These are phyloP conservation scores for Anisodus tanguticus DNA, from an alignment of 257 asterid genomes.

Conservation along the genomic window DNA sequence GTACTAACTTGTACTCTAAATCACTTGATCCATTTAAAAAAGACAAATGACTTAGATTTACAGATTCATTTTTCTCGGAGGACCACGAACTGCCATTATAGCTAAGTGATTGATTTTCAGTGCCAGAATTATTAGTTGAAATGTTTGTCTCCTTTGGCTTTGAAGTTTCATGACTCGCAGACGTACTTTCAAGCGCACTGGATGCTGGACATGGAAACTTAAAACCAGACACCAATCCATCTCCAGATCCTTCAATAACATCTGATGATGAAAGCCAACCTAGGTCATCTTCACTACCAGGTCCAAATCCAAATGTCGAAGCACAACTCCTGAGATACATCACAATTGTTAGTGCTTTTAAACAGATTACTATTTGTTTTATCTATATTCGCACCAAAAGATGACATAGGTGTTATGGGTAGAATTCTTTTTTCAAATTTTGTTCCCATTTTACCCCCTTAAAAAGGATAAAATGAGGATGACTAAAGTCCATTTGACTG, in stretches of 20 bases:
- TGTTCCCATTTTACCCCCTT: background rate
- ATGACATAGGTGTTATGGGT: background rate
- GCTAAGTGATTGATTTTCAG: conserved; percentile 41
- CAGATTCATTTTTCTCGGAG: conserved; percentile 49
- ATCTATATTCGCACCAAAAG: background rate
- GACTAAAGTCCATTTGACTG: conserved; percentile 27
- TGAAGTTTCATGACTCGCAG: conserved; percentile 43
- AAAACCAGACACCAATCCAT: conserved; percentile 50
- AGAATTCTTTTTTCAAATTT: background rate
- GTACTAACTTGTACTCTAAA: conserved; percentile 45
- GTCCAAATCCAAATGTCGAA: conserved; percentile 77
- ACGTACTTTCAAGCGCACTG: conserved; percentile 39
- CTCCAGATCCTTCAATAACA: conserved; percentile 54
- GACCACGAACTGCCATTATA: conserved; percentile 51
- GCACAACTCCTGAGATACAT: conserved; percentile 69
- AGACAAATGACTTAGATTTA: conserved; percentile 40
- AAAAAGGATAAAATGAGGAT: conserved; percentile 25
- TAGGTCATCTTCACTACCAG: conserved; percentile 59
- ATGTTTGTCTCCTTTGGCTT: conserved; percentile 40
- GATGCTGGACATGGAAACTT: conserved; percentile 56
- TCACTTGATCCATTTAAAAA: conserved; percentile 47
- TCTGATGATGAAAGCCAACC: conserved; percentile 77
- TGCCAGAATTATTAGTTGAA: conserved; percentile 45
- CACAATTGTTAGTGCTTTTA: conserved; percentile 5
- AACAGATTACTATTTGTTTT: background rate